phyloP scores from a whole-genome alignment of 345 rosid genomes.

The Salix brachista region DNA sequence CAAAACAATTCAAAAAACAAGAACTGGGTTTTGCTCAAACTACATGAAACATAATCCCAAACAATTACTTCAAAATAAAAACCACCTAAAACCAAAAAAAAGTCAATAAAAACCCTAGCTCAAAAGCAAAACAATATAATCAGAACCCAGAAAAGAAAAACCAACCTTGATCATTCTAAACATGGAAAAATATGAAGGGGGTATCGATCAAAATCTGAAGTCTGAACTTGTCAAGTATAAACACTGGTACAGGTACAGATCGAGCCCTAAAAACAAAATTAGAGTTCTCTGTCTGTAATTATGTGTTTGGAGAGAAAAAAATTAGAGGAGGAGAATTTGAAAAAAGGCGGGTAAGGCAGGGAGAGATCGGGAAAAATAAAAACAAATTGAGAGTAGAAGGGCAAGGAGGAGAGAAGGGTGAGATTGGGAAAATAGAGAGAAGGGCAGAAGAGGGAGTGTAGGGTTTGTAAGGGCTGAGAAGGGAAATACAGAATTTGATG shows the following conservation, averaged over 20 bases:
- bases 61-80: background rate
- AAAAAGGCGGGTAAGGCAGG: constrained; percentile 25
- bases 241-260: background rate
- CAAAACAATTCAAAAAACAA: background rate
- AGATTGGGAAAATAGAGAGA: constrained; percentile 15
- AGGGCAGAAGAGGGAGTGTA: constrained; percentile 26
- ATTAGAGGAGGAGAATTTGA: constrained; percentile 9
- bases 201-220: constrained; percentile 1
- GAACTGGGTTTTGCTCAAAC: background rate
- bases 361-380: constrained; percentile 24
- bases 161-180: background rate
- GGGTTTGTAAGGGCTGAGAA: constrained; percentile 14
- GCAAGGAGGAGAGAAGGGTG: constrained; percentile 8
- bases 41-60: background rate
- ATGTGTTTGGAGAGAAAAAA: background rate
- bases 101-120: constrained; percentile 10
- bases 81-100: background rate
- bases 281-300: background rate
- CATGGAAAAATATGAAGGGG: background rate
- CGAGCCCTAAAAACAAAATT: background rate
- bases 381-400: background rate
- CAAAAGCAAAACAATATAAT: background rate
- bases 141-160: background rate
- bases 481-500: constrained; percentile 11
- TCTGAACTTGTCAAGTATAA: background rate